phyloP scores from a whole-genome alignment of 208 protist genomes.

The Naegleria gruberi region DNA sequence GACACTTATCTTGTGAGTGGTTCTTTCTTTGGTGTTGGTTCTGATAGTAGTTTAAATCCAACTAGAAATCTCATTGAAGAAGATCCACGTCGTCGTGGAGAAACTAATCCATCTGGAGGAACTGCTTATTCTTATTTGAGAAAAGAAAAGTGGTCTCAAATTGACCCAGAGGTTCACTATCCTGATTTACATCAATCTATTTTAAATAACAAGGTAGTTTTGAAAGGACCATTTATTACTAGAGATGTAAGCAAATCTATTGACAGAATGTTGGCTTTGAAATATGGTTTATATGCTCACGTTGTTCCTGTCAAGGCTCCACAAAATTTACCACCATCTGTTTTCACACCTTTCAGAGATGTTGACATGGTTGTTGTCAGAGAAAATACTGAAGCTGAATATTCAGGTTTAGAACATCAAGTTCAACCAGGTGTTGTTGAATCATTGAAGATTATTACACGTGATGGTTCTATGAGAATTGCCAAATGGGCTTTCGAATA shows the following conservation, averaged over 20 bases:
- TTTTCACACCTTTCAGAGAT: conserved; percentile 12
- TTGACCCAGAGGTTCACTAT: background rate
- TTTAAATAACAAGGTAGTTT: background rate
- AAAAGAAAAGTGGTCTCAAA: background rate
- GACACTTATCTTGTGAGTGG: background rate
- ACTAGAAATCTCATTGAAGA: background rate
- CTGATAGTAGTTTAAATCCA: background rate
- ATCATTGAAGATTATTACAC: conserved; percentile 50
- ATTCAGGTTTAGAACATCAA: conserved; percentile 44
- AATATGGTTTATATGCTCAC: background rate
- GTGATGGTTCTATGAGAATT: conserved; percentile 43
- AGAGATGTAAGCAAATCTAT: background rate
- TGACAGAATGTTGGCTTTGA: conserved; percentile 10
- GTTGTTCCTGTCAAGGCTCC: background rate
- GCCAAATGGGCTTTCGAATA: conserved; percentile 55
- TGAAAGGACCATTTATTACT: background rate
- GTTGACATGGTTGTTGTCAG: conserved; percentile 54
- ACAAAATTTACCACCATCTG: background rate
- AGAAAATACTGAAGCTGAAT: conserved; percentile 61
- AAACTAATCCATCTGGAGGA: background rate
- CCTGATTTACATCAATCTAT: background rate
- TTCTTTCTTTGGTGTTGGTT: conserved; percentile 4
- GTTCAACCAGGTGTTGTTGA: background rate
- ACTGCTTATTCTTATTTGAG: background rate
- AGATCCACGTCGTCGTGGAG: background rate